Percentiles rank a stretch among this genome's conserved stretches.
Conservation (phyloP, 805 yeast genomes). For the Cyberlindnera mycetangii region DNA sequence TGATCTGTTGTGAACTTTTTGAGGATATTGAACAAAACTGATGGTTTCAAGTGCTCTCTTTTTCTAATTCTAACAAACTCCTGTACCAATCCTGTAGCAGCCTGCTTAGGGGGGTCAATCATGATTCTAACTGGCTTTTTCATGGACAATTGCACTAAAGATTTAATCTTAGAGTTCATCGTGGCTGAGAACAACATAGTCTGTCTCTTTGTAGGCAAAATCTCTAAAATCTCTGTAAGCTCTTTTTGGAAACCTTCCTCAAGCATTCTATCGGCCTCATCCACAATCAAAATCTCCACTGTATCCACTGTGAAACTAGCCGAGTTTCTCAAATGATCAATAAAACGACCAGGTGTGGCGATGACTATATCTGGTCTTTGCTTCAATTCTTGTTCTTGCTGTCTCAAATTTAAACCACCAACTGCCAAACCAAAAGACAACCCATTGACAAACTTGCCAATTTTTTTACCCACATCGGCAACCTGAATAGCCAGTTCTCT, state of each 20-base stretch:
- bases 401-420: conserved; percentile 94
- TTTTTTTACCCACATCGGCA: conserved; percentile 84
- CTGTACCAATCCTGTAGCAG: conserved; percentile 86
- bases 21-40: conserved; percentile 70
- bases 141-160: conserved; percentile 80
- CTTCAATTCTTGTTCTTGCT: conserved; percentile 92
- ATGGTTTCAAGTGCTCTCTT: conserved; percentile 80
- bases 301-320: conserved; percentile 87
- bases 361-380: conserved; percentile 93
- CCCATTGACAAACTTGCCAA: conserved; percentile 72
- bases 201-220: conserved; percentile 89
- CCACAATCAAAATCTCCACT: conserved; percentile 89
- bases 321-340: conserved; percentile 94
- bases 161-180: conserved; percentile 91
- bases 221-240: conserved; percentile 80
- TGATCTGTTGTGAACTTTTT: conserved; percentile 60
- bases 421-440: conserved; percentile 92
- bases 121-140: conserved; percentile 89
- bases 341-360: conserved; percentile 98
- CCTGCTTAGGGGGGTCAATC: conserved; percentile 95
- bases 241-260: conserved; percentile 99
- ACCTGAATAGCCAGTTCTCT: conserved; percentile 98
- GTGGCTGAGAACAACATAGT: conserved; percentile 95
- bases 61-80: conserved; percentile 94
- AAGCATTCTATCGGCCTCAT: conserved; percentile 98